Percentiles rank a stretch among this genome's conserved stretches.
phyloP scores from a whole-genome alignment of 2,329 filamentous ascomycete genomes.

The Fusarium caatingaense region DNA sequence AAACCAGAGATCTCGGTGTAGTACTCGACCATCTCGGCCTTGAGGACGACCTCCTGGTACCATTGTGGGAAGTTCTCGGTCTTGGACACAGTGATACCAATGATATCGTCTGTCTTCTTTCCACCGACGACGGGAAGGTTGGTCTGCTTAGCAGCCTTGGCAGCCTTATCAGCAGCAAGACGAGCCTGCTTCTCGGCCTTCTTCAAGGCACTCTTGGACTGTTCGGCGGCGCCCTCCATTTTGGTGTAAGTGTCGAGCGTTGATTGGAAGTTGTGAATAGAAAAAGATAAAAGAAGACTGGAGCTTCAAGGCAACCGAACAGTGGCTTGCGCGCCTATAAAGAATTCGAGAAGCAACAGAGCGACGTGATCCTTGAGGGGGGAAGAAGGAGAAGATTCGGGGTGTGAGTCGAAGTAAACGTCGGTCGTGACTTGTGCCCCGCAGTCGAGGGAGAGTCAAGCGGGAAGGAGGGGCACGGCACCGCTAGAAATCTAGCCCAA shows the following conservation, averaged over 20 bases:
- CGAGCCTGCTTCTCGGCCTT: constrained; percentile 74
- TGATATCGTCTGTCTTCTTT: constrained; percentile 75
- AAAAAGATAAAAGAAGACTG: background rate
- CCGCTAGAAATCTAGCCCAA: constrained; percentile 36
- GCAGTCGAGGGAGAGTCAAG: constrained; percentile 41
- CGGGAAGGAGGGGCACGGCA: constrained; percentile 45
- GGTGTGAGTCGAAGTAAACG: constrained; percentile 46
- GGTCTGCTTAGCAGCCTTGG: constrained; percentile 69
- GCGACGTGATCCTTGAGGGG: constrained; percentile 28
- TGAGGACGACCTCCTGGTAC: constrained; percentile 98
- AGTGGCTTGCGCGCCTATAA: constrained; percentile 30
- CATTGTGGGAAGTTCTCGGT: constrained; percentile 89
- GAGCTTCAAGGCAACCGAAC: constrained; percentile 22
- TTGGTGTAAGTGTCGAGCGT: constrained; percentile 41
- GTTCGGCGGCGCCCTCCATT: constrained; percentile 51
- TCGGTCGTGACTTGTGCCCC: constrained; percentile 46
- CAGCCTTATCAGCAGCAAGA: constrained; percentile 70
- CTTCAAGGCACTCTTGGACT: constrained; percentile 72
- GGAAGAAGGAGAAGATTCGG: constrained; percentile 33
- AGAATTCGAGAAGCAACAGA: constrained; percentile 28
- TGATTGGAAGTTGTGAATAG: constrained; percentile 8
- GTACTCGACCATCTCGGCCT: constrained; percentile 98
- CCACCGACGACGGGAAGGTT: constrained; percentile 64
- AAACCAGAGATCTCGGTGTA: constrained; percentile 94
- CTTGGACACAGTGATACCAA: constrained; percentile 89